phyloP scores from a whole-genome alignment of 2,329 filamentous ascomycete genomes.

The Calonectria honghensis region DNA sequence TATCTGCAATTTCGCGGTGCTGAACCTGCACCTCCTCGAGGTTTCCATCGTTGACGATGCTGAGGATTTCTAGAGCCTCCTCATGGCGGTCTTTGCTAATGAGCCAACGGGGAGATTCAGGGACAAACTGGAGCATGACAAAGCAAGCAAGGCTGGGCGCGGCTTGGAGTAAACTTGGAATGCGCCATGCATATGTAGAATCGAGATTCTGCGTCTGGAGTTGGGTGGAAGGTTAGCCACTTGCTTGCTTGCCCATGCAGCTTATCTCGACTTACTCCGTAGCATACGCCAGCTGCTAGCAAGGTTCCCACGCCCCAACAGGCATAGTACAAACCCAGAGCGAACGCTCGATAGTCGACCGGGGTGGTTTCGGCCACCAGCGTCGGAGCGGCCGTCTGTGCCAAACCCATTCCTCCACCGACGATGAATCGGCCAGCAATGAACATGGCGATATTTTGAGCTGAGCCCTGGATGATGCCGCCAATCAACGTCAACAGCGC shows the following conservation, averaged over 20 bases:
- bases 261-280: slow-evolving; percentile 26
- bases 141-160: neutral
- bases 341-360: slow-evolving; percentile 33
- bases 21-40: slow-evolving; percentile 72
- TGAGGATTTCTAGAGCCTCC: slow-evolving; percentile 68
- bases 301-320: slow-evolving; percentile 39
- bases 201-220: neutral
- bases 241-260: neutral
- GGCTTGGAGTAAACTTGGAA: neutral
- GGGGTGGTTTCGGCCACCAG: slow-evolving; percentile 36
- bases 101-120: slow-evolving; percentile 77
- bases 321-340: slow-evolving; percentile 37
- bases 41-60: slow-evolving; percentile 72
- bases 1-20: slow-evolving; percentile 68
- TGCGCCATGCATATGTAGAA: neutral
- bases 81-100: slow-evolving; percentile 76
- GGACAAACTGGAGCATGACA: slow-evolving; percentile 66
- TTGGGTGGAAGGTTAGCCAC: neutral
- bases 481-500: neutral
- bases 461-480: neutral
- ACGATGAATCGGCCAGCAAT: slow-evolving; percentile 60
- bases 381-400: slow-evolving; percentile 35
- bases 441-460: slow-evolving; percentile 45
- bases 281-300: slow-evolving; percentile 35
- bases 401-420: slow-evolving; percentile 33